Conservation (phyloP, 2,329 filamentous ascomycete genomes). For the Venturiaceae sp. region DNA sequence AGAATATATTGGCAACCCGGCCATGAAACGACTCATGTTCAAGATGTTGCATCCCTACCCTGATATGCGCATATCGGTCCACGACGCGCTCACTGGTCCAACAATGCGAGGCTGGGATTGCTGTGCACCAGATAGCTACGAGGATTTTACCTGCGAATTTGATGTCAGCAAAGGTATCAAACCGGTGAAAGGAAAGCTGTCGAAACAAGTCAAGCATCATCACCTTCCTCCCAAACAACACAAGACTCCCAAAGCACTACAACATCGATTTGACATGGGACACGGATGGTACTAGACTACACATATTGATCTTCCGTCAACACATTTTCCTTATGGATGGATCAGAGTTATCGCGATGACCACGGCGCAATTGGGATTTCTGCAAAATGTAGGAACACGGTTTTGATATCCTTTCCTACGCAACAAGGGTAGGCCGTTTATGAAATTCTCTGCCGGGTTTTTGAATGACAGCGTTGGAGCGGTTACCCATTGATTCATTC, state of each 20-base stretch:
- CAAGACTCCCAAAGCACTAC: slow-evolving; percentile 22
- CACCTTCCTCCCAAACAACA: slow-evolving; percentile 32
- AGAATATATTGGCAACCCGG: slow-evolving; percentile 50
- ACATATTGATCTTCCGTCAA: neutral
- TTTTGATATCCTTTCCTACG: neutral
- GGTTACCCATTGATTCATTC: neutral
- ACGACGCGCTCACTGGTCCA: slow-evolving; percentile 58
- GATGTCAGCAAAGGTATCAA: slow-evolving; percentile 43
- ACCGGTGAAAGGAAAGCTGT: slow-evolving; percentile 23
- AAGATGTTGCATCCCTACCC: slow-evolving; percentile 80
- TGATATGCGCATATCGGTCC: slow-evolving; percentile 56
- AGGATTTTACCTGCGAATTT: slow-evolving; percentile 47
- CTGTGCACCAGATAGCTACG: slow-evolving; percentile 63
- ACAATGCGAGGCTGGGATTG: slow-evolving; percentile 70
- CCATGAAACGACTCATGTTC: slow-evolving; percentile 60
- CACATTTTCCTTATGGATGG: neutral
- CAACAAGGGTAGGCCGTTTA: neutral
- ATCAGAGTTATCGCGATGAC: neutral
- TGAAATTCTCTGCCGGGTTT: neutral
- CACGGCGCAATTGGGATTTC: neutral
- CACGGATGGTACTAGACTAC: slow-evolving; percentile 17
- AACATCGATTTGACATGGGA: slow-evolving; percentile 29
- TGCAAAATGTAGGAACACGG: neutral
- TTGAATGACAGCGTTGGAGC: neutral
- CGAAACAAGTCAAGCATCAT: slow-evolving; percentile 32